Evolutionary conservation across 805 yeast species (phyloP).

Genomic region (Kodamaea laetipori): DNA sequence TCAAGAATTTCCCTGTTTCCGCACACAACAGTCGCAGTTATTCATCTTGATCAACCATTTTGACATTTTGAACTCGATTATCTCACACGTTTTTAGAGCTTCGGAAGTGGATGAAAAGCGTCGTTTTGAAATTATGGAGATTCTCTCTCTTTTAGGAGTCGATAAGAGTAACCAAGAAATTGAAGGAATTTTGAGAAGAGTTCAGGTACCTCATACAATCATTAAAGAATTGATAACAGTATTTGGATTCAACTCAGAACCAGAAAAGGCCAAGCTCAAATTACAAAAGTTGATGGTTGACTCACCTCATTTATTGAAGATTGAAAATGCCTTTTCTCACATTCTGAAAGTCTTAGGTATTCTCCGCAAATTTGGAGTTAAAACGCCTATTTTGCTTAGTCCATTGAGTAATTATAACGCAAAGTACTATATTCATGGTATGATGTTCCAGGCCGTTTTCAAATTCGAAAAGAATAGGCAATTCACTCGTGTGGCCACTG

Average conservation of each 20-base stretch:
- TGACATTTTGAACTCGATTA: slow-evolving; percentile 70
- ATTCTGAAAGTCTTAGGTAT: slow-evolving; percentile 59
- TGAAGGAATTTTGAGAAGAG: slow-evolving; percentile 46
- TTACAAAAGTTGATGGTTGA: slow-evolving; percentile 73
- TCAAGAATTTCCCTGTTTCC: slow-evolving; percentile 65
- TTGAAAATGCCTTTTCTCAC: slow-evolving; percentile 65
- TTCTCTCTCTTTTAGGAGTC: slow-evolving; percentile 75
- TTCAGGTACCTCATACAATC: slow-evolving; percentile 78
- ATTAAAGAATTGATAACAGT: slow-evolving; percentile 72
- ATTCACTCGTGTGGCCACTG: slow-evolving; percentile 69
- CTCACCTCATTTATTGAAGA: slow-evolving; percentile 59
- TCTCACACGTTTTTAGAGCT: slow-evolving; percentile 71
- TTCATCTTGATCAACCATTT: slow-evolving; percentile 75
- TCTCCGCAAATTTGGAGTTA: slow-evolving; percentile 60
- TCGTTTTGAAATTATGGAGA: slow-evolving; percentile 62
- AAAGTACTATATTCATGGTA: slow-evolving; percentile 73
- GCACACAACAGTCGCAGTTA: slow-evolving; percentile 48
- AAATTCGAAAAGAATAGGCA: slow-evolving; percentile 55
- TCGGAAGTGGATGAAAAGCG: slow-evolving; percentile 67
- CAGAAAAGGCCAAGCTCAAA: slow-evolving; percentile 62
- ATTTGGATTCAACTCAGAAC: slow-evolving; percentile 75
- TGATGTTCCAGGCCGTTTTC: slow-evolving; percentile 85
- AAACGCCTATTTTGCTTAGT: slow-evolving; percentile 58
- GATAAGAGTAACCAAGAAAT: slow-evolving; percentile 66
- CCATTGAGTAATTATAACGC: slow-evolving; percentile 86